Percentiles rank a stretch among this genome's conserved stretches.
Evolutionary conservation across 345 rosid genomes (phyloP).

Genomic region (Aquilaria yunnanensis): DNA sequence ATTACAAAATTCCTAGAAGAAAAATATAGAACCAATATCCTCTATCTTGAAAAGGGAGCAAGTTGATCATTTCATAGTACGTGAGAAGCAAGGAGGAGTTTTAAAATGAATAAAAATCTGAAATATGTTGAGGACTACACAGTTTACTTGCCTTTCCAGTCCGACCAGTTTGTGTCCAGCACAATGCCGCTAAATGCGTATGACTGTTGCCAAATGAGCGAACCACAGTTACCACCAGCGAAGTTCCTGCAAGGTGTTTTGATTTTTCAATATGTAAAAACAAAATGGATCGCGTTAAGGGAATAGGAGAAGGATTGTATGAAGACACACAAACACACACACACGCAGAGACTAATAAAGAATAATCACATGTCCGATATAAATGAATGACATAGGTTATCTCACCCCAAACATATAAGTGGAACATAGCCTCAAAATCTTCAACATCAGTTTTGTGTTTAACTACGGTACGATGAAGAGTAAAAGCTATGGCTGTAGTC

Average conservation of each 20-base stretch:
- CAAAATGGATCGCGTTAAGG: neutral
- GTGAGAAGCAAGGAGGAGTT: neutral
- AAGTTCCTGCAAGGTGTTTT: slow-evolving; percentile 44
- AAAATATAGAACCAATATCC: no score
- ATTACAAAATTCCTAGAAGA: neutral
- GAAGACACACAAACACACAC: neutral
- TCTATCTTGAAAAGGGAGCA: no score
- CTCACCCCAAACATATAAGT: slow-evolving; percentile 97
- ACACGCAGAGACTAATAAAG: neutral
- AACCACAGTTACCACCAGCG: slow-evolving; percentile 70
- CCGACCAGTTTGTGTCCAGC: slow-evolving; percentile 82
- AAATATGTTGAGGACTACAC: slow-evolving; percentile 6
- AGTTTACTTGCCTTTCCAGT: slow-evolving; percentile 60
- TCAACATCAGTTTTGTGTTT: slow-evolving; percentile 90
- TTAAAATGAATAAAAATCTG: neutral
- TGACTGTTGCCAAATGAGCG: slow-evolving; percentile 86
- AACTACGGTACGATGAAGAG: slow-evolving; percentile 94
- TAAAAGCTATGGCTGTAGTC: slow-evolving; percentile 94
- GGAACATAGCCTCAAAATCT: slow-evolving; percentile 94
- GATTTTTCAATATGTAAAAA: neutral
- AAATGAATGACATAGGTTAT: neutral
- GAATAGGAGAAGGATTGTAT: neutral
- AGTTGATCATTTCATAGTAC: no score
- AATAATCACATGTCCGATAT: neutral
- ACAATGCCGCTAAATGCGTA: slow-evolving; percentile 63